These are phyloP conservation scores for Mrakia gelida DNA, from an alignment of 768 basidiomycete species.

Conservation along the genomic window DNA sequence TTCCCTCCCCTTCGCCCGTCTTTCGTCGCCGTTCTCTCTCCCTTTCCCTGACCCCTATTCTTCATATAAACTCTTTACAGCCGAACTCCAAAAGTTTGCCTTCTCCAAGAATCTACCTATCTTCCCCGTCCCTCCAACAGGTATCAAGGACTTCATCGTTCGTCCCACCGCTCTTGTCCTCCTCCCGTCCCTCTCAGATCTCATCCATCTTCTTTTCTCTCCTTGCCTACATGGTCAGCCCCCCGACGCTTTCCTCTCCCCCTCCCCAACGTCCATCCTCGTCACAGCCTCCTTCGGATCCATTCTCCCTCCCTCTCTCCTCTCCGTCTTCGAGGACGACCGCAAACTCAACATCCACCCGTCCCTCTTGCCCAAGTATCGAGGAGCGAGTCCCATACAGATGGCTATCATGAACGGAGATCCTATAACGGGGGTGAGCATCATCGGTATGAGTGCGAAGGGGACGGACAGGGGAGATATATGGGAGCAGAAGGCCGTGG, in stretches of 20 bases:
- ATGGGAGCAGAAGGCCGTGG: constrained; percentile 56
- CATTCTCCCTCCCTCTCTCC: constrained; percentile 62
- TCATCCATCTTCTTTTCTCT: constrained; percentile 41
- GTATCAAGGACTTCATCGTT: constrained; percentile 65
- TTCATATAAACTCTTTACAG: not conserved
- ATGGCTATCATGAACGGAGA: constrained; percentile 68
- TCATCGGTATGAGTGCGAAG: constrained; percentile 50
- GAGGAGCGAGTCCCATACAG: constrained; percentile 90
- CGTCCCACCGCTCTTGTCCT: constrained; percentile 32
- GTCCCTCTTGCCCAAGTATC: constrained; percentile 75
- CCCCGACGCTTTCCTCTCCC: constrained; percentile 47
- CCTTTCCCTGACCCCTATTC: not conserved
- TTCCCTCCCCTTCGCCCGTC: not conserved
- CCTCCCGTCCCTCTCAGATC: constrained; percentile 10
- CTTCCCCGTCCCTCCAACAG: constrained; percentile 58
- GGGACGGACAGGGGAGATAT: constrained; percentile 78
- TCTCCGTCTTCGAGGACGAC: constrained; percentile 57
- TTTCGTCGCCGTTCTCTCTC: not conserved
- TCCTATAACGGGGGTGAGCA: constrained; percentile 67
- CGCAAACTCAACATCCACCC: constrained; percentile 83
- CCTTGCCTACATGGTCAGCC: constrained; percentile 39
- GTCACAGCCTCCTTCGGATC: constrained; percentile 89
- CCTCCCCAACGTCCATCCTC: constrained; percentile 51
- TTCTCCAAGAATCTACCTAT: constrained; percentile 55
- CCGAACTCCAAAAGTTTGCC: constrained; percentile 70